These are phyloP conservation scores for Alternaria rosae DNA, from an alignment of 2,329 filamentous ascomycete species.

Conservation along the genomic window DNA sequence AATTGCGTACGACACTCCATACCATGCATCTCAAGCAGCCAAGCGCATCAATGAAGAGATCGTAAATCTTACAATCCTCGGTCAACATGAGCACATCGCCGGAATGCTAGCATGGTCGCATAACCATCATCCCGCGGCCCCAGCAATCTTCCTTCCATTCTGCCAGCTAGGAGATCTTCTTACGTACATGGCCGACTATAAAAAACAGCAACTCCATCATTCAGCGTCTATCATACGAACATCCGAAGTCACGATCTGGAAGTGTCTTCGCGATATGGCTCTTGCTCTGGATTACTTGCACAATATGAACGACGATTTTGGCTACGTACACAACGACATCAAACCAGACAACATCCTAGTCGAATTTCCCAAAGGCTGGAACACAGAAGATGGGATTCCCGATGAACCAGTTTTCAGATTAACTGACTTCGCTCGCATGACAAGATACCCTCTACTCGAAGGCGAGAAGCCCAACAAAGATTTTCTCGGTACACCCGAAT, in stretches of 20 bases:
- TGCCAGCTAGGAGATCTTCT: slow-evolving; percentile 27
- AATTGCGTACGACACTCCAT: not conserved
- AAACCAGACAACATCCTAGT: slow-evolving; percentile 94
- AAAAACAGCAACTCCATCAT: not conserved
- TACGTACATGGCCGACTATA: slow-evolving; percentile 13
- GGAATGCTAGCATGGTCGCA: slow-evolving; percentile 10
- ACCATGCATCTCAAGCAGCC: not conserved
- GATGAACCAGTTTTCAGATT: slow-evolving; percentile 35
- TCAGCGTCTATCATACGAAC: not conserved
- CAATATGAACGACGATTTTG: slow-evolving; percentile 8
- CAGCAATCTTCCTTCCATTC: slow-evolving; percentile 29
- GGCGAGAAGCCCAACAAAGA: not conserved
- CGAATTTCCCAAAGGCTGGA: not conserved
- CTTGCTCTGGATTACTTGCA: slow-evolving; percentile 33
- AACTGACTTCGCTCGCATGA: slow-evolving; percentile 29
- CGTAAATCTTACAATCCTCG: not conserved
- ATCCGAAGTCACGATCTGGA: slow-evolving; percentile 38
- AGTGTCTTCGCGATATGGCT: slow-evolving; percentile 33
- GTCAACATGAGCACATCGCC: slow-evolving; percentile 22
- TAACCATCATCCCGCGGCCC: slow-evolving; percentile 3
- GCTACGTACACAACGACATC: slow-evolving; percentile 83
- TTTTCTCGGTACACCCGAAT: slow-evolving; percentile 30
- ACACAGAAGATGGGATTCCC: slow-evolving; percentile 6
- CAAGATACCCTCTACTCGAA: not conserved
- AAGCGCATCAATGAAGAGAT: not conserved